Evolutionary conservation across 331 rosid genomes (phyloP), one percentile per base, ranked within the genome.

Genomic region (Quercus tomentella): DNA sequence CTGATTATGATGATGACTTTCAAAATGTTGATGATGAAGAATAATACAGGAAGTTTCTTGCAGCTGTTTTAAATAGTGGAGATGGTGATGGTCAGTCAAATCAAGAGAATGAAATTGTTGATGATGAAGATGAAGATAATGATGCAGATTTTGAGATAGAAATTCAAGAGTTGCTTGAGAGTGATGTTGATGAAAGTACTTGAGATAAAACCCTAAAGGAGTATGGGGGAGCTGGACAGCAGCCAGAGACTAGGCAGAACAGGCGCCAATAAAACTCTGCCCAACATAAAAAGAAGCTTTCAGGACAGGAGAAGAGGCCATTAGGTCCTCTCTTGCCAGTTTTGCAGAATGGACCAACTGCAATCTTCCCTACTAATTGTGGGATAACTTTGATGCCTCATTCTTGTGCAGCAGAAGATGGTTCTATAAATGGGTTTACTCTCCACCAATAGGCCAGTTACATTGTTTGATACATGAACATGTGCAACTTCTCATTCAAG

Each of bases 91-190:
- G 77, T 56, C 77, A 80, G 80, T 84, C 84, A 56, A 61, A 83
- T 70, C 90, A 85, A 80, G 97, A 80, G 80, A 90, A 87, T 83
- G 97, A 82, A 82, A 92, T 45, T 81, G 91, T 62, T 57, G 97
- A 87, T 65, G 97, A 91, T 28, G 99, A 88, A 81, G 94, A 93
- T 75, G 99, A 96, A 79, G 97, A 96, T 80, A 96, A 90, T 31
- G 99, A 96, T 87, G 97, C 88, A 14, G 99, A 96, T 87, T 96
- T 93, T 81, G 99, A 96, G 89, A 85, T 90, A 81, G 99, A 96
- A 83, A 94, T 96, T 76, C 97, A 96, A 84, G 99, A 91, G 90
- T 87, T 93, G 73, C 89, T 93, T 72, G 99, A 93, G 88, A 93
- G 97, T 85, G 97, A 96, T 45, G 77, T 74, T 2, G 94, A 93